These are phyloP conservation scores for Mucor irregularis DNA, from an alignment of 371 early-diverging fungal species.

Conservation along the genomic window DNA sequence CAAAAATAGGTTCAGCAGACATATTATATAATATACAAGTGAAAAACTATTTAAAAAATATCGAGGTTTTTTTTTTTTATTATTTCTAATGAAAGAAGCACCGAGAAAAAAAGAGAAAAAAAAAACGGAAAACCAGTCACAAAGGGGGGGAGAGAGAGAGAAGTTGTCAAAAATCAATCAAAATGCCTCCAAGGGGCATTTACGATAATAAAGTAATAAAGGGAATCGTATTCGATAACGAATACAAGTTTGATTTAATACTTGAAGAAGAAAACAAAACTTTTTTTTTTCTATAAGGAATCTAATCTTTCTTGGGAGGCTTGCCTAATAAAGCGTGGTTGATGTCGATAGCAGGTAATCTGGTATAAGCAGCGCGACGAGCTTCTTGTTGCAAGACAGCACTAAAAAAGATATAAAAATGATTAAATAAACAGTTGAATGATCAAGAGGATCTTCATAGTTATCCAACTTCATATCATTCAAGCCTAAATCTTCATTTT, in stretches of 20 bases:
- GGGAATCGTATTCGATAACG: too few relatives aligned
- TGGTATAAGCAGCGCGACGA: slow-evolving; percentile 54
- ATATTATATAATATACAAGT: slow-evolving; percentile 1
- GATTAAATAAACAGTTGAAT: not conserved
- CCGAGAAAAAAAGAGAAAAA: too few relatives aligned
- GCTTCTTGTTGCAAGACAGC: slow-evolving; percentile 67
- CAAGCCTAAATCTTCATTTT: slow-evolving; percentile 84
- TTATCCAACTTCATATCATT: slow-evolving; percentile 80
- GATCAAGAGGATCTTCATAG: slow-evolving; percentile 28
- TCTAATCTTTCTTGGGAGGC: slow-evolving; percentile 32
- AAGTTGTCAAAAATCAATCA: too few relatives aligned
- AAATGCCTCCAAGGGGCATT: too few relatives aligned
- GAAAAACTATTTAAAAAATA: slow-evolving; percentile 1
- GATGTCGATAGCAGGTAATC: slow-evolving; percentile 56
- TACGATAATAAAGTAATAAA: too few relatives aligned
- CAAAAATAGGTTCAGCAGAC: slow-evolving; percentile 62
- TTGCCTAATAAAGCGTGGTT: slow-evolving; percentile 48
- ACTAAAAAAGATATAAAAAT: slow-evolving; percentile 24
- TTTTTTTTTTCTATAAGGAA: too few relatives aligned
- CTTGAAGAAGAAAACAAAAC: too few relatives aligned
- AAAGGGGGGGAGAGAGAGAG: too few relatives aligned
- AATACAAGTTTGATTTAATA: too few relatives aligned
- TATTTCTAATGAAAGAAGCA: not conserved
- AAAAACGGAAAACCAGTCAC: too few relatives aligned
- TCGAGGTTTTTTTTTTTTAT: not conserved